Evolutionary conservation across 768 basidiomycete genomes (phyloP).

Genomic region (Multifurca ochricompacta): DNA sequence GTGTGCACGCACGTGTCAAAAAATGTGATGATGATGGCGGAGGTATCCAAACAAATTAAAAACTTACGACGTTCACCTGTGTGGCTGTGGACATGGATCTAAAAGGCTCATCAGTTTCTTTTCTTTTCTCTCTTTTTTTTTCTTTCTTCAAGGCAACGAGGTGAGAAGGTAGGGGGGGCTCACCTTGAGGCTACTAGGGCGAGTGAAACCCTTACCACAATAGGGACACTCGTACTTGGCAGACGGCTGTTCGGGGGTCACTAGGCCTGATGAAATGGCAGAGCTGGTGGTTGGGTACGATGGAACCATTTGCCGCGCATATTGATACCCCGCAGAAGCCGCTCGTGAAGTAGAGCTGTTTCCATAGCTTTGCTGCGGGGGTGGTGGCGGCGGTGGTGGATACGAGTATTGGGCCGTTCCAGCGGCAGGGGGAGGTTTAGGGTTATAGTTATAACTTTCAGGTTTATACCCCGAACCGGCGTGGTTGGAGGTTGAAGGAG

Average conservation of each 20-base stretch:
- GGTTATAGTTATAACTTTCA: neutral
- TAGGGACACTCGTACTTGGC: conserved; percentile 69
- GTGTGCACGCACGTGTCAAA: conserved; percentile 7
- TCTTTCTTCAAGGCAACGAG: conserved; percentile 1
- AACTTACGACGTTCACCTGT: conserved; percentile 77
- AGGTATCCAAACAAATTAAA: neutral
- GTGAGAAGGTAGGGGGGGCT: neutral
- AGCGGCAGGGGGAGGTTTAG: neutral
- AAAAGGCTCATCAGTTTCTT: conserved; percentile 6
- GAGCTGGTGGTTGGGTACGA: neutral
- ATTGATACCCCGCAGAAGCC: neutral
- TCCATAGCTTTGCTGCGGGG: neutral
- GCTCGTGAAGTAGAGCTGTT: conserved; percentile 4
- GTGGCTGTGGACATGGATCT: conserved; percentile 83
- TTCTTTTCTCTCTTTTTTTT: neutral
- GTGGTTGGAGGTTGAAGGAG: neutral
- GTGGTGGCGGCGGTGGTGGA: conserved; percentile 1
- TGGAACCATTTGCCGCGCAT: conserved; percentile 3
- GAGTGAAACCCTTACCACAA: conserved; percentile 75
- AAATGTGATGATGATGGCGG: conserved; percentile 8
- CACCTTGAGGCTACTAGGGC: conserved; percentile 78
- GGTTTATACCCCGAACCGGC: neutral
- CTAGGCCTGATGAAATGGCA: conserved; percentile 3
- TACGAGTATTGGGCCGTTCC: conserved; percentile 3
- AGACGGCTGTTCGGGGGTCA: conserved; percentile 25